These are phyloP conservation scores for Dryas octopetala DNA, from an alignment of 306 rosid species.

Conservation along the genomic window DNA sequence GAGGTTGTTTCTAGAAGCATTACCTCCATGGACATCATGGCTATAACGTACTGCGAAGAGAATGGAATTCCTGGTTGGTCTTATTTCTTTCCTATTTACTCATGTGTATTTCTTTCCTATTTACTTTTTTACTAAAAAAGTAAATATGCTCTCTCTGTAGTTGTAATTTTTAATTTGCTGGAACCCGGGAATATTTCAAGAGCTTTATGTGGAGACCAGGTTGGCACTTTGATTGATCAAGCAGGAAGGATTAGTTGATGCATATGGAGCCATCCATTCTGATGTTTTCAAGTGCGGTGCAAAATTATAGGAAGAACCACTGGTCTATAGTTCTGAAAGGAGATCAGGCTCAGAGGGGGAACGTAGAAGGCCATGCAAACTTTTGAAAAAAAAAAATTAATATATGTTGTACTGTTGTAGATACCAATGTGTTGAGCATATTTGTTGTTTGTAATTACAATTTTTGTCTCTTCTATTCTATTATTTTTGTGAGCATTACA, in stretches of 20 bases:
- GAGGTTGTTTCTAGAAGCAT: conserved; percentile 54
- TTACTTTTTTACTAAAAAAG: conserved; percentile 17
- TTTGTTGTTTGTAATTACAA: too few relatives aligned
- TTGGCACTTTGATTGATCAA: conserved; percentile 64
- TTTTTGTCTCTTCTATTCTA: too few relatives aligned
- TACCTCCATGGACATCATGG: conserved; percentile 51
- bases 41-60: conserved; percentile 60
- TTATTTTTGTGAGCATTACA: too few relatives aligned
- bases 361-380: too few relatives aligned
- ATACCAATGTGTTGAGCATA: too few relatives aligned
- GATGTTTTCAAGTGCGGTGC: not conserved
- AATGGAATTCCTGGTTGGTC: conserved; percentile 67
- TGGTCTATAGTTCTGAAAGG: not conserved
- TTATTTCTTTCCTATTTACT: not conserved
- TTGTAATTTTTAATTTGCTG: conserved; percentile 60
- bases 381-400: too few relatives aligned
- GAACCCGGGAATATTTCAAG: conserved; percentile 71
- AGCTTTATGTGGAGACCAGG: conserved; percentile 71
- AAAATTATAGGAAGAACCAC: not conserved
- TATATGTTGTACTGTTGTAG: too few relatives aligned
- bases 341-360: not conserved
- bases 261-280: not conserved
- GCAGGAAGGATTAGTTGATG: conserved; percentile 51
- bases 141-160: conserved; percentile 27
- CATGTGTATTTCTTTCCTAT: not conserved